Percentiles rank a stretch among this genome's conserved stretches.
These are phyloP conservation scores for Gilbertella persicaria DNA, from an alignment of 371 early-diverging fungal genomes.

Conservation along the genomic window DNA sequence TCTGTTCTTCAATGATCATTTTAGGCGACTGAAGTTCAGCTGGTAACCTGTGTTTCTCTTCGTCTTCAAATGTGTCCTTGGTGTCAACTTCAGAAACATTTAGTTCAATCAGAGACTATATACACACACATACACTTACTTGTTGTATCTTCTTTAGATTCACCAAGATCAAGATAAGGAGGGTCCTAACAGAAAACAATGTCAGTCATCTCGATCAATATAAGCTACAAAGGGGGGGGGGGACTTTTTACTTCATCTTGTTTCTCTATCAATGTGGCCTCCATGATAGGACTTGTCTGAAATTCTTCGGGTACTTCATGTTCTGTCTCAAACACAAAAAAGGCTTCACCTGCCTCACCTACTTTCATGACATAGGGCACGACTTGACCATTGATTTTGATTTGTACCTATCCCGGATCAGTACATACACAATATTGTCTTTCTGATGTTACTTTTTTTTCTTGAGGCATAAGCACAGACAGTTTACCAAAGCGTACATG, in stretches of 20 bases:
- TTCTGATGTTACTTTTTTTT: constrained; percentile 69
- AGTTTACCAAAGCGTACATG: constrained; percentile 99
- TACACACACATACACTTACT: no score
- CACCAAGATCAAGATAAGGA: constrained; percentile 48
- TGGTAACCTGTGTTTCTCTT: constrained; percentile 37
- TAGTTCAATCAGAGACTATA: no score
- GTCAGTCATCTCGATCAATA: background rate
- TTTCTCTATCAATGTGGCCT: constrained; percentile 48
- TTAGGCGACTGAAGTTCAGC: constrained; percentile 50
- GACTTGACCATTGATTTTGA: constrained; percentile 85
- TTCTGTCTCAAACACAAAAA: constrained; percentile 93
- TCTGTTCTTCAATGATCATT: constrained; percentile 54
- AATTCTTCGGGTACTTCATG: constrained; percentile 86
- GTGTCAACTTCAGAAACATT: no score
- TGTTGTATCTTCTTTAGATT: constrained; percentile 23
- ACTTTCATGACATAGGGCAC: constrained; percentile 92
- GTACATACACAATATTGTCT: background rate
- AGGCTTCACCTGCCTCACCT: constrained; percentile 98
- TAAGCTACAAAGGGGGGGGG: background rate
- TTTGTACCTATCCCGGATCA: constrained; percentile 64
- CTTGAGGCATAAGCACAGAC: constrained; percentile 84
- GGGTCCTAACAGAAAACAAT: constrained; percentile 31
- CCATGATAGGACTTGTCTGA: constrained; percentile 88
- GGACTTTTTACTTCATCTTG: constrained; percentile 39
- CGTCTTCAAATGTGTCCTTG: constrained; percentile 50